phyloP scores from a whole-genome alignment of 2,329 filamentous ascomycete genomes.

The Parasarocladium wereldwijsianum region DNA sequence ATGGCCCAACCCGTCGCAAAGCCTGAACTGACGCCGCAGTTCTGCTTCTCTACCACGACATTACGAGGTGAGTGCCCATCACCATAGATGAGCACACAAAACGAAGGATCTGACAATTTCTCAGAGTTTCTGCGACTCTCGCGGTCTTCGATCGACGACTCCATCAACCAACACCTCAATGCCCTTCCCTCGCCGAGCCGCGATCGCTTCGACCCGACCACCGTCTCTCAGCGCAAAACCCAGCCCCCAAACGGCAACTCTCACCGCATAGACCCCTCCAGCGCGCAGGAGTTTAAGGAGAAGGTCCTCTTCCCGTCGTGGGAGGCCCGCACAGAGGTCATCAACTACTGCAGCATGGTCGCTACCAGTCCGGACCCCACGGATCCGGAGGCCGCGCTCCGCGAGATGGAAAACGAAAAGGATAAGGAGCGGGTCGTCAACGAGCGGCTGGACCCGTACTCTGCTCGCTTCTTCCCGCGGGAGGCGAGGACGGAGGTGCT shows the following conservation, averaged over 20 bases:
- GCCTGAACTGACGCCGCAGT: slow-evolving; percentile 53
- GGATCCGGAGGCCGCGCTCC: slow-evolving; percentile 60
- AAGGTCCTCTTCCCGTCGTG: slow-evolving; percentile 76
- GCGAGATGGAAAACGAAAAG: slow-evolving; percentile 55
- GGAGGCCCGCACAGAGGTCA: slow-evolving; percentile 67
- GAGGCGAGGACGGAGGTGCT: slow-evolving; percentile 72
- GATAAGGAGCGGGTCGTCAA: slow-evolving; percentile 64
- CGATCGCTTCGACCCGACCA: slow-evolving; percentile 62
- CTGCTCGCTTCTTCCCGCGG: slow-evolving; percentile 61
- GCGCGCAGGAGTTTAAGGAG: slow-evolving; percentile 62
- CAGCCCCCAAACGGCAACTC: slow-evolving; percentile 37
- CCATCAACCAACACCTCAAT: slow-evolving; percentile 86
- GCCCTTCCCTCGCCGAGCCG: slow-evolving; percentile 64
- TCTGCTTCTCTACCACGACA: slow-evolving; percentile 59
- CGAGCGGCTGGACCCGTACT: slow-evolving; percentile 87
- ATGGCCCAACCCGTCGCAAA: slow-evolving; percentile 30
- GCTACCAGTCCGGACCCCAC: slow-evolving; percentile 77
- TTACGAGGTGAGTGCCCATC: slow-evolving; percentile 42
- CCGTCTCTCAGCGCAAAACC: slow-evolving; percentile 50
- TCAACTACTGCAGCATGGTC: slow-evolving; percentile 80
- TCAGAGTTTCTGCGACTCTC: slow-evolving; percentile 84
- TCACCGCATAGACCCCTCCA: slow-evolving; percentile 37
- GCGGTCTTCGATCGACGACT: slow-evolving; percentile 75
- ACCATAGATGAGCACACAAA: not conserved
- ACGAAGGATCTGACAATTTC: not conserved